Base-by-base conservation (phyloP, 495 filamentous ascomycete genomes). In the Copromyces sp. region DNA sequence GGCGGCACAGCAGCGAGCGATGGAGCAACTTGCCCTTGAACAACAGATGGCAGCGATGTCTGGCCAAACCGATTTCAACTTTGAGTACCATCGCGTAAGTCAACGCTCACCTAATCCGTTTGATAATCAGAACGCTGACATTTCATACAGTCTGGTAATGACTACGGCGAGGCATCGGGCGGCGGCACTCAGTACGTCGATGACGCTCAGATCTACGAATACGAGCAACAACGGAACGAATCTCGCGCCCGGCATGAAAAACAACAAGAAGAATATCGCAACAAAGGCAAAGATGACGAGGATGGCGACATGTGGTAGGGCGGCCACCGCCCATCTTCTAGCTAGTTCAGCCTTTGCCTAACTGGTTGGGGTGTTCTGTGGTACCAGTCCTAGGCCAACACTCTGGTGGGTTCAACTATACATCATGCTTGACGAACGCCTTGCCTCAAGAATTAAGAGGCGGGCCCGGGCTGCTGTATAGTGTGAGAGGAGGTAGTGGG, bases 1-100 rank as follows among this genome's bases (percentile, higher is more conserved):
- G 74, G 75, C 68, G 45, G 78, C 87, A 74, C 84, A 88, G 69
- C 81, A 81, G 42, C 73, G 82, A 70, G 75, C 81, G 53, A 77
- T 83, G 71, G 76, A 81, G 68, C 79, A 83, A 47, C 78, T 70
- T 39, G 78, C 78, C 20, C 39, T 83, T 73, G 82, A 87, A 72
- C 85, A 88, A 73, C 86, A 89, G 72, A 80, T 84, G 73, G 83
- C 80, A 73, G 40, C 73, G 84, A 72, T 80, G 65, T 83, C 79
- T 70, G 82, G 80, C 68, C 83, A 82, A 45, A 82, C 83, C 44
- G 74, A 74, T 20, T 81, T 79, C 71, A 81, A 85, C 69, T 86
- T 85, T 75, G 84, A 86, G 70, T 86, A 86, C 75, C 84, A 86
- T 78, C 83, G 84, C 45, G 84, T 86, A 79, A 80, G 84, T 83